Percentiles rank a stretch among this genome's conserved stretches.
Evolutionary conservation across 2,329 filamentous ascomycete genomes (phyloP).

Genomic region (Anthostomella pinea): DNA sequence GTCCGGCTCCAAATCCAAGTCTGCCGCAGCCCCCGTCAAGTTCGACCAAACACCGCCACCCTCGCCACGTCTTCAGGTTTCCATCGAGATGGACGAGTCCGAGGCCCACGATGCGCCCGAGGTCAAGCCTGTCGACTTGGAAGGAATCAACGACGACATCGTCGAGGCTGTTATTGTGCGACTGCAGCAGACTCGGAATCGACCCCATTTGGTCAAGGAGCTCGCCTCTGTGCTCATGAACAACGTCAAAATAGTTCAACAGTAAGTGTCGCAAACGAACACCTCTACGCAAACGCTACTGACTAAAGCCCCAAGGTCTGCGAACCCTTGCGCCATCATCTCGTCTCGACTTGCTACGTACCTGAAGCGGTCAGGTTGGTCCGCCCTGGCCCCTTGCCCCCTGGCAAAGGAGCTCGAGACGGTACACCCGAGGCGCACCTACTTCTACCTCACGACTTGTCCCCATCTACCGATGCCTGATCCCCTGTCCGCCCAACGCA

Average conservation of each 20-base stretch:
- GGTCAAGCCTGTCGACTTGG: slow-evolving; percentile 65
- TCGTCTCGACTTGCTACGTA: slow-evolving; percentile 88
- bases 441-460: slow-evolving; percentile 92
- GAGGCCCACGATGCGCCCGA: slow-evolving; percentile 29
- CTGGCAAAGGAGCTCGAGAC: slow-evolving; percentile 90
- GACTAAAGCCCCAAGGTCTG: slow-evolving; percentile 63
- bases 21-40: slow-evolving; percentile 38
- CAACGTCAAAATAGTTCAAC: slow-evolving; percentile 79
- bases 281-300: slow-evolving; percentile 12
- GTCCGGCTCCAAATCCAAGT: slow-evolving; percentile 27
- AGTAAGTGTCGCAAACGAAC: slow-evolving; percentile 59
- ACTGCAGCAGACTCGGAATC: slow-evolving; percentile 84
- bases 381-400: slow-evolving; percentile 74
- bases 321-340: slow-evolving; percentile 92
- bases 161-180: slow-evolving; percentile 87
- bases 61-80: slow-evolving; percentile 55
- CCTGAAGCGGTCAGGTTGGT: slow-evolving; percentile 83
- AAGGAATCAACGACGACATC: slow-evolving; percentile 90
- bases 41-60: slow-evolving; percentile 77
- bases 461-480: slow-evolving; percentile 79
- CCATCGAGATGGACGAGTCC: slow-evolving; percentile 40
- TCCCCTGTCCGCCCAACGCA: slow-evolving; percentile 44
- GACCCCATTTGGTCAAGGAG: slow-evolving; percentile 93
- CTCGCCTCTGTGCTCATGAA: slow-evolving; percentile 76
- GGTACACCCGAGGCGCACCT: slow-evolving; percentile 89